phyloP scores from a whole-genome alignment of 2,329 filamentous ascomycete genomes.

The Hymenotorrendiella dingleyae region DNA sequence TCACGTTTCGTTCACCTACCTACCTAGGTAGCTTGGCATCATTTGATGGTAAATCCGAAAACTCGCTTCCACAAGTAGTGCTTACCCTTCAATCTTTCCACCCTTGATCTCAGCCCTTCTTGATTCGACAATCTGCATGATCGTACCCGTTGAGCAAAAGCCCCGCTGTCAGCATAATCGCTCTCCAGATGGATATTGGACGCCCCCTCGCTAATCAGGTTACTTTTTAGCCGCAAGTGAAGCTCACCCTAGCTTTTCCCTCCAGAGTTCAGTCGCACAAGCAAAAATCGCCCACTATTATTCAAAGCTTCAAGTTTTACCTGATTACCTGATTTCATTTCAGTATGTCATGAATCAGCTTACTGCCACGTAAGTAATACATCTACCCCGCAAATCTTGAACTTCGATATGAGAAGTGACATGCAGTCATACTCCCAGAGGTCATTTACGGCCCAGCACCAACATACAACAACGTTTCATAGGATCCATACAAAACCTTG shows the following conservation, averaged over 20 bases:
- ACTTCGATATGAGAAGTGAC: neutral
- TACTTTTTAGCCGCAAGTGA: no score
- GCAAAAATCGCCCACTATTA: no score
- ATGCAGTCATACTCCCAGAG: slow-evolving; percentile 1
- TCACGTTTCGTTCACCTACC: slow-evolving; percentile 12
- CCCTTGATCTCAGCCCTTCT: slow-evolving; percentile 16
- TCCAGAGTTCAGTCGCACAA: no score
- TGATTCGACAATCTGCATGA: slow-evolving; percentile 8
- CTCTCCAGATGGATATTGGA: no score
- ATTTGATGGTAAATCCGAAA: slow-evolving; percentile 10
- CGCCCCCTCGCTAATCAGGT: no score
- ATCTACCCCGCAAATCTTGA: neutral
- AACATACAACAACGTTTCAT: neutral
- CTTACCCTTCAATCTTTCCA: slow-evolving; percentile 25
- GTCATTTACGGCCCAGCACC: no score
- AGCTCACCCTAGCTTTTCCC: no score
- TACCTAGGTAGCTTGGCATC: no score
- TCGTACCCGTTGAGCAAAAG: no score
- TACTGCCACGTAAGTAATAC: neutral
- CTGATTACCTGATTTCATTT: no score
- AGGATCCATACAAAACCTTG: neutral
- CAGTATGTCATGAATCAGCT: slow-evolving; percentile 2
- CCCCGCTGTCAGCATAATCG: neutral
- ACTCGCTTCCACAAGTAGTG: slow-evolving; percentile 18
- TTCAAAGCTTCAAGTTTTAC: no score